Conservation (phyloP, 345 rosid genomes). For the Bruguiera gymnorhiza region DNA sequence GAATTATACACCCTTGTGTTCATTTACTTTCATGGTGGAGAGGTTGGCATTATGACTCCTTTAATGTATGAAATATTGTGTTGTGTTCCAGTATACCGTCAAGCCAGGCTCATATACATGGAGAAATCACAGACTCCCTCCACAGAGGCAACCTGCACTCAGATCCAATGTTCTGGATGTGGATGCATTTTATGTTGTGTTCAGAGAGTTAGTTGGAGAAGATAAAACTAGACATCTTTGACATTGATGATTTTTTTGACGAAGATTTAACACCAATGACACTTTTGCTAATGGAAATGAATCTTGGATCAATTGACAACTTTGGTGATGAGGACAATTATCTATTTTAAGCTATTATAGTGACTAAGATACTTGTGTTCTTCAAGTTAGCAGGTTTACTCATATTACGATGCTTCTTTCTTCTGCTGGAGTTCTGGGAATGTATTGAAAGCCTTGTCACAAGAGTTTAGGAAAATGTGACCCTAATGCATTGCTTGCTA, state of each 20-base stretch:
- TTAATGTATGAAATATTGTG: slow-evolving; percentile 51
- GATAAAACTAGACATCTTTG: slow-evolving; percentile 48
- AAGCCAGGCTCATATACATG: slow-evolving; percentile 80
- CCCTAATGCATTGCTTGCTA: neutral
- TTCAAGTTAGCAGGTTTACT: neutral
- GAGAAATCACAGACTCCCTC: slow-evolving; percentile 69
- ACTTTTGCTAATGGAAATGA: slow-evolving; percentile 45
- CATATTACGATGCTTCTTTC: neutral
- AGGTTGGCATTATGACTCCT: slow-evolving; percentile 17
- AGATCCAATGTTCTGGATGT: slow-evolving; percentile 42
- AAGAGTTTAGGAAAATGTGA: too few relatives aligned
- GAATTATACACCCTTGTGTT: slow-evolving; percentile 6
- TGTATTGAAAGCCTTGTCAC: too few relatives aligned
- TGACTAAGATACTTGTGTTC: neutral
- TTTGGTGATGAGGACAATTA: slow-evolving; percentile 52
- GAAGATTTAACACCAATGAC: slow-evolving; percentile 48
- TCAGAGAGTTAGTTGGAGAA: slow-evolving; percentile 46
- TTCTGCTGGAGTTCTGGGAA: too few relatives aligned
- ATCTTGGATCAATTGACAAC: slow-evolving; percentile 36
- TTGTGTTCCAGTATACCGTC: slow-evolving; percentile 68
- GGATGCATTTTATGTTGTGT: slow-evolving; percentile 44
- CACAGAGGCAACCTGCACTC: slow-evolving; percentile 42
- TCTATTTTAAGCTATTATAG: slow-evolving; percentile 18
- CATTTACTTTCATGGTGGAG: slow-evolving; percentile 4
- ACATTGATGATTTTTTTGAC: slow-evolving; percentile 38